Evolutionary conservation across 345 rosid genomes (phyloP).

Genomic region (Corchorus olitorius): DNA sequence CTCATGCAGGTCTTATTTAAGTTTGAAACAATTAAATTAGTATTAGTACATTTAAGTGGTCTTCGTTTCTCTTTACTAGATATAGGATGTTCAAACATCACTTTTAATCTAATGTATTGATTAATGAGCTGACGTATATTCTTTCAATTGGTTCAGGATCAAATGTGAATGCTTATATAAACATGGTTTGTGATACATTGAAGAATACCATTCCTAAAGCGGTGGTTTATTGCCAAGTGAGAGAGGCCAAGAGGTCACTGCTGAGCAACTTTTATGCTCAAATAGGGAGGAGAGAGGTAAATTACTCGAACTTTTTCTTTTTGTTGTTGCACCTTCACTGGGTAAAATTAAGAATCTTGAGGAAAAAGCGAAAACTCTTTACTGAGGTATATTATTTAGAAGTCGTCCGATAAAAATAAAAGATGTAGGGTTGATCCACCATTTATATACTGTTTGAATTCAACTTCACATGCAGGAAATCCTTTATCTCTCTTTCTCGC

Average conservation of each 20-base stretch:
- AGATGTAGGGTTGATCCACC: neutral
- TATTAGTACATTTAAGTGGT: neutral
- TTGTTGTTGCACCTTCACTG: neutral
- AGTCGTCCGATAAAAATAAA: neutral
- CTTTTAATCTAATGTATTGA: neutral
- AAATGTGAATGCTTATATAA: conserved; percentile 85
- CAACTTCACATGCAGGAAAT: neutral
- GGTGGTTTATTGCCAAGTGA: conserved; percentile 93
- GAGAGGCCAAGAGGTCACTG: conserved; percentile 89
- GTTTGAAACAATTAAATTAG: neutral
- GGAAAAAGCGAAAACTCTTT: neutral
- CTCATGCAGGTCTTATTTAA: neutral
- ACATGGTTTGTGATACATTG: conserved; percentile 92
- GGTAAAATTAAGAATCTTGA: neutral
- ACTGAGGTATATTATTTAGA: neutral
- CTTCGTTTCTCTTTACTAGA: neutral
- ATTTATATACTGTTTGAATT: neutral
- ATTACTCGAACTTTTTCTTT: neutral
- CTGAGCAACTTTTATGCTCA: conserved; percentile 85
- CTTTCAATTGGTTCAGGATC: conserved; percentile 56
- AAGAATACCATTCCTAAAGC: conserved; percentile 94
- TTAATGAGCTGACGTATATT: conserved; percentile 17
- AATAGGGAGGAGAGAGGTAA: conserved; percentile 95
- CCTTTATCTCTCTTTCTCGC: neutral
- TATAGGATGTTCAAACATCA: neutral